Evolutionary conservation across 371 early-diverging fungal species (phyloP).

Genomic region (Zopfochytrium polystomum): DNA sequence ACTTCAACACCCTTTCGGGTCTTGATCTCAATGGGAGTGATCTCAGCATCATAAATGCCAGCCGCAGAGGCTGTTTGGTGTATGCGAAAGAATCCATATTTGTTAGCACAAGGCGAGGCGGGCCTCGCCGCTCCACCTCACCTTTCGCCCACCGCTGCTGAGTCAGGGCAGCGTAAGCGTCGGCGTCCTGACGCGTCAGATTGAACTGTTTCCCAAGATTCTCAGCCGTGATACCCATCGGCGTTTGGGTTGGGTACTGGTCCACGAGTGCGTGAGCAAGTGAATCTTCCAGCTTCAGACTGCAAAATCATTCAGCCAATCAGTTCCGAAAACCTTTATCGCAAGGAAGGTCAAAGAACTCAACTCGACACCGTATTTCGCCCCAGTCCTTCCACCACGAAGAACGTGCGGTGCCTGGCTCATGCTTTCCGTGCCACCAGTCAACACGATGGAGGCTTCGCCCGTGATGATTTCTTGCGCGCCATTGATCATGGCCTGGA

Average conservation of each 20-base stretch:
- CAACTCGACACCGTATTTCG: slow-evolving; percentile 79
- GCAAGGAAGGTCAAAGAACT: slow-evolving; percentile 3
- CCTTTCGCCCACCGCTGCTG: slow-evolving; percentile 83
- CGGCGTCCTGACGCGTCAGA: slow-evolving; percentile 81
- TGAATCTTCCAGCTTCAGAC: slow-evolving; percentile 79
- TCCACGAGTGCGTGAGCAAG: slow-evolving; percentile 83
- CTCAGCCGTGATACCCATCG: slow-evolving; percentile 97
- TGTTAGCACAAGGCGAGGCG: slow-evolving; percentile 25
- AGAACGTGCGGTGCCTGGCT: slow-evolving; percentile 83
- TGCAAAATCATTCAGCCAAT: slow-evolving; percentile 5
- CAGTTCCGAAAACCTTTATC: neutral
- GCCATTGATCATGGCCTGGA: slow-evolving; percentile 89
- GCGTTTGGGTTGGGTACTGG: slow-evolving; percentile 76
- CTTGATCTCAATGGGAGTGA: slow-evolving; percentile 83
- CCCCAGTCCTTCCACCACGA: slow-evolving; percentile 76
- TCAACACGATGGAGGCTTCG: slow-evolving; percentile 81
- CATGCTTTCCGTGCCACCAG: slow-evolving; percentile 95
- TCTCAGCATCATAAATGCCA: slow-evolving; percentile 80
- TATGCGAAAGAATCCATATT: neutral
- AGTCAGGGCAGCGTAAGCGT: slow-evolving; percentile 76
- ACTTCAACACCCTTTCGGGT: slow-evolving; percentile 63
- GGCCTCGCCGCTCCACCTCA: too few species aligned
- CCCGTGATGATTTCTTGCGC: slow-evolving; percentile 84
- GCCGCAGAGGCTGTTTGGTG: slow-evolving; percentile 54
- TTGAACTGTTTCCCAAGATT: slow-evolving; percentile 82